Evolutionary conservation across 371 early-diverging fungal genomes (phyloP).

Genomic region (Lichtheimia corymbifera): DNA sequence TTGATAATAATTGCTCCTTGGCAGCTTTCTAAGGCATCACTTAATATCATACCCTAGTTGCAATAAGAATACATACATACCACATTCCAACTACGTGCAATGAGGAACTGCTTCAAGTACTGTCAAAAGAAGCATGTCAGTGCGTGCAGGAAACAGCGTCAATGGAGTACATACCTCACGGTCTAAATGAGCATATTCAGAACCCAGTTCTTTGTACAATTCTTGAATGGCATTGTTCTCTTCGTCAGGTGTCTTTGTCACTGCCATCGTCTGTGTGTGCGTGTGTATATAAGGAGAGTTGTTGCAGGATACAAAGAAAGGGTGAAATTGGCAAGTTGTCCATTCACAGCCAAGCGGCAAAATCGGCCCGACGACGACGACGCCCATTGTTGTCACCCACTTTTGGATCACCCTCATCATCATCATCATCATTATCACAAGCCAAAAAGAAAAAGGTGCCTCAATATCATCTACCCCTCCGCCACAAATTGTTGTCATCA

Average conservation of each 20-base stretch:
- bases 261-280: not conserved
- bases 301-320: not conserved
- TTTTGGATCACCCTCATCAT: no score
- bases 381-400: no score
- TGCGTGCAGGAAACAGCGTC: not conserved
- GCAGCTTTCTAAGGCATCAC: constrained; percentile 53
- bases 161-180: not conserved
- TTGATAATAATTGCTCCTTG: constrained; percentile 65
- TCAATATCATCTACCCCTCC: no score
- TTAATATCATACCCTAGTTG: not conserved
- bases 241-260: constrained; percentile 9
- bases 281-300: no score
- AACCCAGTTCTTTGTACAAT: not conserved
- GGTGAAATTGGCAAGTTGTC: not conserved
- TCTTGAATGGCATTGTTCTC: constrained; percentile 6
- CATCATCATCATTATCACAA: no score
- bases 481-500: no score
- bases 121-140: constrained; percentile 11
- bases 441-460: no score
- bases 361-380: no score
- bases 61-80: constrained; percentile 34
- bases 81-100: constrained; percentile 62
- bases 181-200: not conserved
- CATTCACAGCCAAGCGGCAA: no score
- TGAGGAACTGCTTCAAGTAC: constrained; percentile 62